Conservation (phyloP, 257 asterid genomes). For the Solanum peruvianum region DNA sequence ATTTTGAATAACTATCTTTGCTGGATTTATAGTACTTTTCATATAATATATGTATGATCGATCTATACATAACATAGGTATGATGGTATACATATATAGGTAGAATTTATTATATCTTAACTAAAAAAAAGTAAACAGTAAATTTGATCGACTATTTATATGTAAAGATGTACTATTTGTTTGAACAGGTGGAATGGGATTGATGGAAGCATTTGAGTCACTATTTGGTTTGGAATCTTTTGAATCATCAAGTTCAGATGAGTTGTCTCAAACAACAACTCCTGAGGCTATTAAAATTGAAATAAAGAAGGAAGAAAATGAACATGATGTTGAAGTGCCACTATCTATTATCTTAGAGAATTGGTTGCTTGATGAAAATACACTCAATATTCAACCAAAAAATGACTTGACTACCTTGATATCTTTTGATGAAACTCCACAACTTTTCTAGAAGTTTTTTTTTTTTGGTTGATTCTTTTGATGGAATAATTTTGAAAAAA, state of each 20-base stretch:
- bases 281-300: constrained; percentile 18
- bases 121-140: background rate
- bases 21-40: background rate
- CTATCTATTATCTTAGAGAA: constrained; percentile 42
- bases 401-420: background rate
- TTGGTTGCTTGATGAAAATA: constrained; percentile 43
- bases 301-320: constrained; percentile 15
- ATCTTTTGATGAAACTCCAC: constrained; percentile 13
- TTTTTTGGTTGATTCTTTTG: background rate
- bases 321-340: constrained; percentile 12
- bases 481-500: background rate
- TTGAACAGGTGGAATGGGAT: background rate
- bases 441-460: constrained; percentile 21
- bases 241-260: constrained; percentile 25
- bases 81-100: too few relatives aligned
- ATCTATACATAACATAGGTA: too few relatives aligned
- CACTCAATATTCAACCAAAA: background rate
- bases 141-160: background rate
- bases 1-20: background rate
- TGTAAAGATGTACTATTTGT: background rate
- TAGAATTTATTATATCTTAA: too few relatives aligned
- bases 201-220: constrained; percentile 29
- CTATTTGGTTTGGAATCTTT: constrained; percentile 48
- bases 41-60: background rate
- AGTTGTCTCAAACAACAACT: constrained; percentile 34